Base-by-base conservation (phyloP, 2,329 filamentous ascomycete species). In the Sclerotinia glacialis region DNA sequence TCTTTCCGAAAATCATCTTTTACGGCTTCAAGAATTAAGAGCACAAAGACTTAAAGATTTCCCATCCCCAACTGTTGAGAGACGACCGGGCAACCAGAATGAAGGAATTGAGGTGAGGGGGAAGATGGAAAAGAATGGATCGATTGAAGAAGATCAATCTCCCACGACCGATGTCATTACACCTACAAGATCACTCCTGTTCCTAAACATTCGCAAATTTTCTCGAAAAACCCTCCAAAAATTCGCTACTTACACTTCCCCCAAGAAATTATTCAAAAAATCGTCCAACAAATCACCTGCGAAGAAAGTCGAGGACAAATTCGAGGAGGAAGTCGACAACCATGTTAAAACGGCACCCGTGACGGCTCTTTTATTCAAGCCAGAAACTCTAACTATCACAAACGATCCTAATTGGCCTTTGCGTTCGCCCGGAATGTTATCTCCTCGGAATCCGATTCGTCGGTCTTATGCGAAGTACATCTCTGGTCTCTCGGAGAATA, bases 61-160 rank as follows among this genome's bases (percentile, higher is more conserved):
- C 0, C 5, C 12, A 34, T 23, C 3, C 18, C 28, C 12, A 16
- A 34, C 0, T 34, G 11, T 14, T n/a, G 12, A 34, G n/a, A 23
- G 16, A 2, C 7, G 16, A 8, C 1, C 16, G 7, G 4, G 0
- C 1, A 12, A 47, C 3, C 7, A 47, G n/a, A 6, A 16, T 11
- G 16, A 12, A 18, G 7, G 12, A 37, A 1, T 23, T 6, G 8
- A 18, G 21, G 28, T 0, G 5, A 34, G 9, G 1, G 52, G 2
- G 11, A 5, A n/a, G 6, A 11, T 34, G 21, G 52, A 4, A 6
- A 14, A 23, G 14, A 23, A 9, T 3, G 18, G 11, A 9, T 2
- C 0, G 2, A 4, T 6, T 1, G 12, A 5, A 59, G 42, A 34
- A n/a, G 3, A 23, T 6, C 12, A 12, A 34, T 21, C 18, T 8